phyloP scores from a whole-genome alignment of 768 basidiomycete genomes.

The Sarcomyxa edulis region DNA sequence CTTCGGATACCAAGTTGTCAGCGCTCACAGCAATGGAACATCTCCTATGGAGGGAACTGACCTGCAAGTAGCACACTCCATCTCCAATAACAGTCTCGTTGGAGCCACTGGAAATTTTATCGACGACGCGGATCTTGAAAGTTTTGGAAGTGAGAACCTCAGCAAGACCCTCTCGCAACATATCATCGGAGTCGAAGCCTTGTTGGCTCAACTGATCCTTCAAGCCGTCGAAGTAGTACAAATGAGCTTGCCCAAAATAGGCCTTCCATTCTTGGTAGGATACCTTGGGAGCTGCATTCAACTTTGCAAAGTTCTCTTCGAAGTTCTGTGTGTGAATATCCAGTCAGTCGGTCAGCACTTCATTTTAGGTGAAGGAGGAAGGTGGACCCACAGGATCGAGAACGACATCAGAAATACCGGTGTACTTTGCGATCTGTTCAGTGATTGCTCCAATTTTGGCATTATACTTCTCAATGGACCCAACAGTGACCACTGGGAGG shows the following conservation, averaged over 20 bases:
- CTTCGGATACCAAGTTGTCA: neutral
- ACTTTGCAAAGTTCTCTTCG: conserved; percentile 22
- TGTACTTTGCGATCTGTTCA: conserved; percentile 21
- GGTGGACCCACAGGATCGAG: too few relatives aligned
- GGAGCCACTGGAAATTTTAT: conserved; percentile 19
- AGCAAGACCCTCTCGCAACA: conserved; percentile 35
- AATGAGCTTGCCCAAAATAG: conserved; percentile 1
- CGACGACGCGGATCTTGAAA: conserved; percentile 31
- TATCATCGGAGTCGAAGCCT: conserved; percentile 31
- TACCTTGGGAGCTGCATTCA: conserved; percentile 18
- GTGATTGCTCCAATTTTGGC: conserved; percentile 21
- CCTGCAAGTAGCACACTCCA: conserved; percentile 31
- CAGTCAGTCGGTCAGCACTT: conserved; percentile 20
- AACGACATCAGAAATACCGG: conserved; percentile 23
- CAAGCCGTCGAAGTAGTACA: conserved; percentile 21
- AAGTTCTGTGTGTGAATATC: conserved; percentile 16
- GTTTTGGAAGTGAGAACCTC: conserved; percentile 30
- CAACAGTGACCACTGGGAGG: conserved; percentile 26
- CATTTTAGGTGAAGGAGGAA: conserved; percentile 32
- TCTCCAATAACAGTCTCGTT: conserved; percentile 30
- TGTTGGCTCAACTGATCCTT: conserved; percentile 24
- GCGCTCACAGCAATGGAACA: neutral
- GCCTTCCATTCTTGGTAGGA: neutral
- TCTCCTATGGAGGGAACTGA: conserved; percentile 9
- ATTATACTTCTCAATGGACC: conserved; percentile 28